phyloP scores from a whole-genome alignment of 2,329 filamentous ascomycete species.

The Aspergillus sp. region DNA sequence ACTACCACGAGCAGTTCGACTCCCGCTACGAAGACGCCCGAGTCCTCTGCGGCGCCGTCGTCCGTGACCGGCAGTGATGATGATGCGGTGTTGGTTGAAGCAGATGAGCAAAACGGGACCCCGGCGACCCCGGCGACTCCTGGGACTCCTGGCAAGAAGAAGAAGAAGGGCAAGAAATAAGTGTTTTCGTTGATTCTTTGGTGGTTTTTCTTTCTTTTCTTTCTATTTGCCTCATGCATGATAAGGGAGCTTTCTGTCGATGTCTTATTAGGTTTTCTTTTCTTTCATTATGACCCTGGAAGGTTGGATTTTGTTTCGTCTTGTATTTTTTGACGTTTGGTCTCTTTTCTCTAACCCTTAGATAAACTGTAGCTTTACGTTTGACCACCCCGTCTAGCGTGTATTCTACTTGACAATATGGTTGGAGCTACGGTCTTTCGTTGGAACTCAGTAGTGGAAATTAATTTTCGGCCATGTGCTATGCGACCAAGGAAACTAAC shows the following conservation, averaged over 20 bases:
- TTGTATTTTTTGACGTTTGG: background rate
- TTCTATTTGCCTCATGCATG: slow-evolving; percentile 4
- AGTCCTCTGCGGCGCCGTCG: slow-evolving; percentile 27
- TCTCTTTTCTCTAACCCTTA: background rate
- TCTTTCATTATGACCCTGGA: background rate
- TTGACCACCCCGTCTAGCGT: no score
- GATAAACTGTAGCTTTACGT: no score
- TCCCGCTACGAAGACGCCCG: slow-evolving; percentile 19
- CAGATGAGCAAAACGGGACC: slow-evolving; percentile 45
- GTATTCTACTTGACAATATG: no score
- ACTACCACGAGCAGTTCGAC: slow-evolving; percentile 12
- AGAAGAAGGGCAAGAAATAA: slow-evolving; percentile 51
- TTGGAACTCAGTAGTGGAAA: no score
- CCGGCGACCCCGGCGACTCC: slow-evolving; percentile 12
- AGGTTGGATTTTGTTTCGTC: background rate
- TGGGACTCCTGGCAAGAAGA: slow-evolving; percentile 32
- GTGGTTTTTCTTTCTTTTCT: slow-evolving; percentile 5
- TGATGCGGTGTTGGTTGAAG: slow-evolving; percentile 76
- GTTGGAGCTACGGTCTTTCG: no score
- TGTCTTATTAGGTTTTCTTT: slow-evolving; percentile 2
- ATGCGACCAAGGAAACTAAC: background rate
- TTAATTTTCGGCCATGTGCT: no score
- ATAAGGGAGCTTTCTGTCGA: slow-evolving; percentile 2
- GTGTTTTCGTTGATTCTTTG: slow-evolving; percentile 1
- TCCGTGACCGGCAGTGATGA: slow-evolving; percentile 60